A percentile compares a stretch with the other conserved stretches of the same genome.
phyloP scores from a whole-genome alignment of 768 basidiomycete species.

The Russula sp. region DNA sequence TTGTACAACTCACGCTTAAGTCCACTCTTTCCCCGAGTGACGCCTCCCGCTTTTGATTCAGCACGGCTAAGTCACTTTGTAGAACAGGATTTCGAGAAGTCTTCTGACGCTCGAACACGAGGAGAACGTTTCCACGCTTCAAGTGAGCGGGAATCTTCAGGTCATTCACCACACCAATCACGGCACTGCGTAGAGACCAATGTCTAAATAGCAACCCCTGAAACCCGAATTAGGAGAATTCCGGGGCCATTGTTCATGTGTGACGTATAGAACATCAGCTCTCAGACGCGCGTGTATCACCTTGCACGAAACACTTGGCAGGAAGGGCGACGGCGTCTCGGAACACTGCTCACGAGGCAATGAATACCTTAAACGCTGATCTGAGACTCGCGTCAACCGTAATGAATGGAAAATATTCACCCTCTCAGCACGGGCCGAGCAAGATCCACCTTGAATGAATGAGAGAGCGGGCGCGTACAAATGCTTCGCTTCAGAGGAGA shows the following conservation, averaged over 20 bases:
- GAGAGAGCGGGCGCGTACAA: not conserved
- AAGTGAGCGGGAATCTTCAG: not conserved
- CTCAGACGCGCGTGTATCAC: slow-evolving; percentile 1
- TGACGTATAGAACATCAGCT: slow-evolving; percentile 20
- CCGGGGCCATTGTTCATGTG: not conserved
- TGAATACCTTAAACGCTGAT: slow-evolving; percentile 29
- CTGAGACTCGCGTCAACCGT: slow-evolving; percentile 16
- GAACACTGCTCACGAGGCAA: slow-evolving; percentile 18
- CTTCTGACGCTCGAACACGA: not conserved
- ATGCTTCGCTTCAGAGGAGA: slow-evolving; percentile 9
- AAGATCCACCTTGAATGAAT: slow-evolving; percentile 18
- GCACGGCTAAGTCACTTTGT: slow-evolving; percentile 6
- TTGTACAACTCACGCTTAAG: slow-evolving; percentile 21
- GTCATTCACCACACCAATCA: slow-evolving; percentile 13
- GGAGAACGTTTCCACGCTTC: not conserved
- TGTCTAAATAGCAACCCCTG: slow-evolving; percentile 5
- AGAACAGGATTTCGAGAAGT: slow-evolving; percentile 6
- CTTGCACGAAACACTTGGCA: slow-evolving; percentile 4
- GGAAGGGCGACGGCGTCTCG: slow-evolving; percentile 25
- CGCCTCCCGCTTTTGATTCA: not conserved
- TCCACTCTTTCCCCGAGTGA: slow-evolving; percentile 17
- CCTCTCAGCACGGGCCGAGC: slow-evolving; percentile 21
- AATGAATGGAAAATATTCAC: slow-evolving; percentile 14
- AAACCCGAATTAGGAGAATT: not conserved
- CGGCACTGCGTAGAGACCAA: not conserved